These are phyloP conservation scores for Biscutella laevigata DNA, from an alignment of 441 rosid species.

Conservation along the genomic window DNA sequence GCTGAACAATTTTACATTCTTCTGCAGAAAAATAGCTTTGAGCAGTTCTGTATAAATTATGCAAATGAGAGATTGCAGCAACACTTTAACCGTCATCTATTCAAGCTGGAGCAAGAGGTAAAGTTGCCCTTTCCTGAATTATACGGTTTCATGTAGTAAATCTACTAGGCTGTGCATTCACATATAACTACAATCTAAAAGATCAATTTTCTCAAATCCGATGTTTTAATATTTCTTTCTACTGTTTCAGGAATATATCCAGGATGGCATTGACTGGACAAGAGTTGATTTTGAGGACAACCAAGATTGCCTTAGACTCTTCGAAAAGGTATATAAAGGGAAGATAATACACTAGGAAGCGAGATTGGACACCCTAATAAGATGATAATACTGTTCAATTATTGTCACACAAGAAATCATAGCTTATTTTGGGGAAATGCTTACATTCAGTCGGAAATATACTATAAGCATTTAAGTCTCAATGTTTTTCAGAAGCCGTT, in stretches of 20 bases:
- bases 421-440: conserved; percentile 1
- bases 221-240: conserved; percentile 11
- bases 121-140: not conserved
- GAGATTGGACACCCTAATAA: not conserved
- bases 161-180: not conserved
- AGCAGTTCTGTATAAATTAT: conserved; percentile 97
- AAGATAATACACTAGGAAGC: conserved; percentile 7
- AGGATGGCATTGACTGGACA: conserved; percentile 99
- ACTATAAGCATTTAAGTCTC: no score
- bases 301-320: conserved; percentile 94
- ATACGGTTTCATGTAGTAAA: not conserved
- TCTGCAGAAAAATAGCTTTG: conserved; percentile 92
- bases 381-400: not conserved
- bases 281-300: conserved; percentile 98
- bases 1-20: conserved; percentile 1
- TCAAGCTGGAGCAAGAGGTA: conserved; percentile 99
- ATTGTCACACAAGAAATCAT: not conserved
- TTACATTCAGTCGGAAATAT: not conserved
- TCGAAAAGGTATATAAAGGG: conserved; percentile 64
- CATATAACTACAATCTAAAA: not conserved
- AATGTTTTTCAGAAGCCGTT: conserved; percentile 66
- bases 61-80: conserved; percentile 99
- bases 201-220: not conserved
- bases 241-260: conserved; percentile 77
- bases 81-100: conserved; percentile 93